Conservation (phyloP, 2,329 filamentous ascomycete genomes). For the Paecilomyces dactylethromorphus region DNA sequence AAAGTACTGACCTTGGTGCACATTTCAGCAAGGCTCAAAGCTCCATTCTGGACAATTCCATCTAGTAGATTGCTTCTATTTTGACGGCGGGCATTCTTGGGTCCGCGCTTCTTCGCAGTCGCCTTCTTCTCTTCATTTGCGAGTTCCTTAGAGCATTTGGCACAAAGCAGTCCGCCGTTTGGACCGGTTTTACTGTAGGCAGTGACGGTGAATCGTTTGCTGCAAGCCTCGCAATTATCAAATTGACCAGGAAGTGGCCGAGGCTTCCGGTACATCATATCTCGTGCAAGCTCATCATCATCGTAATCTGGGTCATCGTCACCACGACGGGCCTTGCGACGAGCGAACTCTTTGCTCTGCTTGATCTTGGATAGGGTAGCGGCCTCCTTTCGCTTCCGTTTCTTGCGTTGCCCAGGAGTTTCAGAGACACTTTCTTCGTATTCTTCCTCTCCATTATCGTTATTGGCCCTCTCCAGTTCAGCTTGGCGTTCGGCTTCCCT, state of each 20-base stretch:
- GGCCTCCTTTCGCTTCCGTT: slow-evolving; percentile 51
- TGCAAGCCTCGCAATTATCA: slow-evolving; percentile 79
- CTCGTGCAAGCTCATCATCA: slow-evolving; percentile 40
- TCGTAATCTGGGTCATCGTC: slow-evolving; percentile 37
- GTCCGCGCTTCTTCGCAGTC: slow-evolving; percentile 48
- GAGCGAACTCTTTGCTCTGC: slow-evolving; percentile 45
- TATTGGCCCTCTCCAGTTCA: slow-evolving; percentile 18
- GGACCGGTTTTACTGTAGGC: slow-evolving; percentile 77
- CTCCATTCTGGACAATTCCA: slow-evolving; percentile 47
- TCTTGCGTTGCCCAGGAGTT: slow-evolving; percentile 42
- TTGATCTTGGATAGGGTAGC: slow-evolving; percentile 40
- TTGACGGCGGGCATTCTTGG: slow-evolving; percentile 62
- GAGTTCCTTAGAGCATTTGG: slow-evolving; percentile 69
- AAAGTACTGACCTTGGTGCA: slow-evolving; percentile 47
- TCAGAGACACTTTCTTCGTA: slow-evolving; percentile 32
- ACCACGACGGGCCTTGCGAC: slow-evolving; percentile 35
- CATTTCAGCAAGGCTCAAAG: slow-evolving; percentile 43
- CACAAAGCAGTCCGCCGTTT: slow-evolving; percentile 79
- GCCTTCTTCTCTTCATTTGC: slow-evolving; percentile 57
- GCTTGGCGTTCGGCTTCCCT: slow-evolving; percentile 41
- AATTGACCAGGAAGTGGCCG: slow-evolving; percentile 71
- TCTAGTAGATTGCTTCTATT: slow-evolving; percentile 80
- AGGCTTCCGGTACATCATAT: slow-evolving; percentile 51
- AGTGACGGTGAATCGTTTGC: slow-evolving; percentile 87
- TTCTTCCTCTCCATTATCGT: slow-evolving; percentile 22